phyloP scores from a whole-genome alignment of 2,329 filamentous ascomycete species.

The Aspergillus sp. region DNA sequence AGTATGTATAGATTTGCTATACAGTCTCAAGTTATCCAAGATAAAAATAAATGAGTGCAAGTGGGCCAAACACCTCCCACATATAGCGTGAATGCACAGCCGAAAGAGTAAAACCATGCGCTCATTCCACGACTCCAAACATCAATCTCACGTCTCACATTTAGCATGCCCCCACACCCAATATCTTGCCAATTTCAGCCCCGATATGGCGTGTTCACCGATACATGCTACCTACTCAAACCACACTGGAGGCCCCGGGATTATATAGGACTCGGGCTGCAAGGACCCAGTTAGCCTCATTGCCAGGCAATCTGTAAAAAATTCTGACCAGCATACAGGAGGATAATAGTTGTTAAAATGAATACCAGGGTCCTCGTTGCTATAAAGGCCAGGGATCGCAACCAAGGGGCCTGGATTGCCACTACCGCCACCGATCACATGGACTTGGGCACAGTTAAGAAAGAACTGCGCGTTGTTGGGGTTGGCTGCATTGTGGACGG shows the following conservation, averaged over 20 bases:
- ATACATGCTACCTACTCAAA: neutral
- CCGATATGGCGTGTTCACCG: neutral
- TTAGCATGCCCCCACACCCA: neutral
- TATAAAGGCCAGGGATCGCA: constrained; percentile 16
- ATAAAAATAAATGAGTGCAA: neutral
- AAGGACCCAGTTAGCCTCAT: neutral
- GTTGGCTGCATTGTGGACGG: constrained; percentile 43
- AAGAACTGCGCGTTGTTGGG: constrained; percentile 49
- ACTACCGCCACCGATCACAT: constrained; percentile 45
- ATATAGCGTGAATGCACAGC: neutral
- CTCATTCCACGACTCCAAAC: neutral
- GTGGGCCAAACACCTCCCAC: neutral
- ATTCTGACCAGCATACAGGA: neutral
- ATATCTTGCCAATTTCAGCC: neutral
- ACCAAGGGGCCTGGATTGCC: constrained; percentile 7
- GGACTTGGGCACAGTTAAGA: constrained; percentile 43
- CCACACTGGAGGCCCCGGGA: neutral
- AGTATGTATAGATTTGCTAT: neutral
- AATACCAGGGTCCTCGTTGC: constrained; percentile 18
- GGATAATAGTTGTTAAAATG: constrained; percentile 12
- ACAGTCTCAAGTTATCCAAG: neutral
- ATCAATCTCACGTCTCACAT: neutral
- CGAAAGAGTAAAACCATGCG: neutral
- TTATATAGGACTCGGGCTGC: neutral
- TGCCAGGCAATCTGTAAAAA: neutral